Conservation (phyloP, 1,284 basidiomycete species). For the Leccinum angustisporum region DNA sequence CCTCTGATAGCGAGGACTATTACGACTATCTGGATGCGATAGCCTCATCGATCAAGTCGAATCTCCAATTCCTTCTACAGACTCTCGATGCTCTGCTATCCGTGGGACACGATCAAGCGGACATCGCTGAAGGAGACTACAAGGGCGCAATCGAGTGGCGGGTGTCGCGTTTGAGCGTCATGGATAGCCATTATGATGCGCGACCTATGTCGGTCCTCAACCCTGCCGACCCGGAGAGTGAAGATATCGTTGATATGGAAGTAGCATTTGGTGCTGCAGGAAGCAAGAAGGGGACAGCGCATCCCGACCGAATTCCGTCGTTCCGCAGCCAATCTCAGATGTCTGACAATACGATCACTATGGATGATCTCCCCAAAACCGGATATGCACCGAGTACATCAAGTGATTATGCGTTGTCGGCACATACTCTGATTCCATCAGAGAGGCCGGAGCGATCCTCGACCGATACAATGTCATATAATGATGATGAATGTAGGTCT, state of each 20-base stretch:
- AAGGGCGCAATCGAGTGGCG: conserved; percentile 72
- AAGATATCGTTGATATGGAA: conserved; percentile 65
- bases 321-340: conserved; percentile 36
- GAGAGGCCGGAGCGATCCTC: conserved; percentile 22
- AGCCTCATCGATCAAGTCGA: conserved; percentile 50
- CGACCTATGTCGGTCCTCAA: conserved; percentile 39
- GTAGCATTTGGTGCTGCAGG: conserved; percentile 45
- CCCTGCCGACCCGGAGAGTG: conserved; percentile 42
- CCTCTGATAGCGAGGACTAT: conserved; percentile 38
- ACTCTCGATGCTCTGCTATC: conserved; percentile 59
- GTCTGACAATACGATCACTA: conserved; percentile 36
- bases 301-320: conserved; percentile 28
- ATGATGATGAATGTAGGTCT: conserved; percentile 40
- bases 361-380: conserved; percentile 28
- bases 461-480: conserved; percentile 27
- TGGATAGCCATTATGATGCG: conserved; percentile 48
- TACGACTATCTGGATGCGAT: conserved; percentile 51
- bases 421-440: conserved; percentile 25
- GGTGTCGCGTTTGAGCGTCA: conserved; percentile 63
- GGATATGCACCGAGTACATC: conserved; percentile 23
- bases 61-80: conserved; percentile 54
- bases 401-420: conserved; percentile 28
- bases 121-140: conserved; percentile 65
- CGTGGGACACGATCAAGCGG: conserved; percentile 68
- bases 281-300: conserved; percentile 25